Evolutionary conservation across 2,329 filamentous ascomycete species (phyloP), one percentile per base, ranked within the genome.

Genomic region (Huntiella decipiens): DNA sequence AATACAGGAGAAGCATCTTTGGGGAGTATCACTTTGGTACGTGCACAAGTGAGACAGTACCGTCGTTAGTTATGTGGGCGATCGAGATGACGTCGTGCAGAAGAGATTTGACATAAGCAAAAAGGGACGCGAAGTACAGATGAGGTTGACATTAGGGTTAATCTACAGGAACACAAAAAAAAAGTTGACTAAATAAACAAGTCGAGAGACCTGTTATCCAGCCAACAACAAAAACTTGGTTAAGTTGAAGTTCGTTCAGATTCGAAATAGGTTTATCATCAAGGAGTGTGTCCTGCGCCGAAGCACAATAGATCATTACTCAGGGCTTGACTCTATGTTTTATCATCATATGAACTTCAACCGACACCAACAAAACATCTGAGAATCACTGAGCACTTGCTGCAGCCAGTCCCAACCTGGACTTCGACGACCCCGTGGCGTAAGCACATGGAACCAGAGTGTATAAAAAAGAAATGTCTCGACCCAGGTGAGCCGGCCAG

Each of bases 241-340:
- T 10, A 16, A 38, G 35, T 17, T 12, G 12, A 44, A 37, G 35
- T 42, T 50, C 28, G 17, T 40, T 50, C 48, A 50, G 48, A 50
- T 47, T 44, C 33, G 42, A 47, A 44, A 44, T 36, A 42, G 45
- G 41, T 44, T 44, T 47, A 47, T 50, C 48, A 50, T 50, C 44
- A 47, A 42, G 34, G 48, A 50, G 42, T 38, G 40, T 38, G 41
- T 45, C 42, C 40, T 43, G 40, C 40, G 17, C 40, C 39, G 13
- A 43, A 43, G 48, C 44, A 42, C 41, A 47, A 47, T 50, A 43
- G 47, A 49, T 44, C 47, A 38, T 40, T 54, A 73, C 75, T 94
- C 83, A 82, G 87, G 84, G 86, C 86, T 95, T 95, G 86, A 95
- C 86, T 95, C 87, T 93, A 87, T 87, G 72, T 47, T 69, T 79